phyloP scores from a whole-genome alignment of 2,329 filamentous ascomycete species.

The Fusarium denticulatum region DNA sequence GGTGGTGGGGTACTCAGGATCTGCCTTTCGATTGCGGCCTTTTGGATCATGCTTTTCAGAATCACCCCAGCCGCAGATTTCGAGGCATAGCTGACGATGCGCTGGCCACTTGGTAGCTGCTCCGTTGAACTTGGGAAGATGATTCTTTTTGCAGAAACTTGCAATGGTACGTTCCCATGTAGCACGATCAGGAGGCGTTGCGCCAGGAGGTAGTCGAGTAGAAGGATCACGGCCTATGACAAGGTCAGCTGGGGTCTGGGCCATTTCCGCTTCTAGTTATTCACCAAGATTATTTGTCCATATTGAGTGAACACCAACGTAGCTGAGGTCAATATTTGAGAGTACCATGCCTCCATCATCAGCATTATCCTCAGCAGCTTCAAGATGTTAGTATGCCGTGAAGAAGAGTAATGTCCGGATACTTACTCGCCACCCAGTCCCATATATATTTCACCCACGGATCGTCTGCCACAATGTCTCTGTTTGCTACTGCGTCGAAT shows the following conservation, averaged over 20 bases:
- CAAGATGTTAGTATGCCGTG: neutral
- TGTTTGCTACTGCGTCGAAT: slow-evolving; percentile 73
- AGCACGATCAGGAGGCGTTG: slow-evolving; percentile 57
- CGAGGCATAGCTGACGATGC: slow-evolving; percentile 78
- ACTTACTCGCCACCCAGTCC: slow-evolving; percentile 75
- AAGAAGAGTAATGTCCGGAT: neutral
- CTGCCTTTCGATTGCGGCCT: slow-evolving; percentile 54
- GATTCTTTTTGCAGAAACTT: slow-evolving; percentile 70
- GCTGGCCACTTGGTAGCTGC: slow-evolving; percentile 71
- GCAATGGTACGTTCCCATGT: slow-evolving; percentile 72
- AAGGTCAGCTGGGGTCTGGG: slow-evolving; percentile 5
- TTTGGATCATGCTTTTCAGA: slow-evolving; percentile 58
- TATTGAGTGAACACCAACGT: slow-evolving; percentile 76
- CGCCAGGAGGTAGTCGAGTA: slow-evolving; percentile 58
- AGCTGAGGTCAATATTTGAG: slow-evolving; percentile 75
- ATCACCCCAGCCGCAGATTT: slow-evolving; percentile 78
- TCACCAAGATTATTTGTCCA: slow-evolving; percentile 76
- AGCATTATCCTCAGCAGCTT: slow-evolving; percentile 71
- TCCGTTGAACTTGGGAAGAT: slow-evolving; percentile 71
- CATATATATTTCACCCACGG: slow-evolving; percentile 82
- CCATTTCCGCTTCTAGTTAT: slow-evolving; percentile 21
- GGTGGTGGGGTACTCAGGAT: slow-evolving; percentile 61
- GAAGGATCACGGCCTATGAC: slow-evolving; percentile 58
- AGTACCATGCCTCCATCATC: slow-evolving; percentile 76
- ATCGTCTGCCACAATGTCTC: slow-evolving; percentile 74